Conservation (phyloP, 148 eudicot species). For the Vaccinium corymbosum region DNA sequence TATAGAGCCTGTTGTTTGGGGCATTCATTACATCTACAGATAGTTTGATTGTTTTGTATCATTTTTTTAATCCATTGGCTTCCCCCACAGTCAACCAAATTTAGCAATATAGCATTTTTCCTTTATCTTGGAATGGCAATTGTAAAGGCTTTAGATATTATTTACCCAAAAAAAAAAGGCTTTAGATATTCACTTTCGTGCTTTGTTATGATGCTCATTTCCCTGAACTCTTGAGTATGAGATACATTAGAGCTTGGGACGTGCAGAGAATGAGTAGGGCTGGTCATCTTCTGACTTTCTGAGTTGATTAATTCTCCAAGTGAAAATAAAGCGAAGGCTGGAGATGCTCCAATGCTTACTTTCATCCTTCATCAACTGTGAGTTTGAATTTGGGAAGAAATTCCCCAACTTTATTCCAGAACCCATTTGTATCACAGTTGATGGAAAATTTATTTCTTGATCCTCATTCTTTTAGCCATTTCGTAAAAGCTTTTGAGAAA, state of each 20-base stretch:
- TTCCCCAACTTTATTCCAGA: no score
- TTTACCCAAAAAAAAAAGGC: no score
- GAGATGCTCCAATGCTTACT: no score
- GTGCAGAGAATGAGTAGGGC: not conserved
- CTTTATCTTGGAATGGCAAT: not conserved
- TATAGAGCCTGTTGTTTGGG: not conserved
- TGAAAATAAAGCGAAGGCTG: no score
- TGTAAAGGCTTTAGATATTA: no score
- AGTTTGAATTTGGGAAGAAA: no score
- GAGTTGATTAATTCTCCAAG: no score
- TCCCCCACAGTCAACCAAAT: conserved; percentile 1
- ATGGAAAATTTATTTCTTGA: no score
- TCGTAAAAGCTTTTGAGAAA: no score
- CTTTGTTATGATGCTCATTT: not conserved
- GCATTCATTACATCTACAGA: not conserved
- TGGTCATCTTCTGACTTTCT: not conserved
- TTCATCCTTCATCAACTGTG: no score
- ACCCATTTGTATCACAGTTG: no score
- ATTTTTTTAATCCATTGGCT: not conserved
- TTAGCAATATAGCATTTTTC: not conserved
- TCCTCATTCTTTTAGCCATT: no score
- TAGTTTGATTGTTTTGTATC: not conserved
- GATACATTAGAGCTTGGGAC: not conserved
- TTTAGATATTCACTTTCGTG: not conserved
- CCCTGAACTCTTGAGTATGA: not conserved